Evolutionary conservation across 2,329 filamentous ascomycete genomes (phyloP).

Genomic region (Lasiodiplodia gonubiensis): DNA sequence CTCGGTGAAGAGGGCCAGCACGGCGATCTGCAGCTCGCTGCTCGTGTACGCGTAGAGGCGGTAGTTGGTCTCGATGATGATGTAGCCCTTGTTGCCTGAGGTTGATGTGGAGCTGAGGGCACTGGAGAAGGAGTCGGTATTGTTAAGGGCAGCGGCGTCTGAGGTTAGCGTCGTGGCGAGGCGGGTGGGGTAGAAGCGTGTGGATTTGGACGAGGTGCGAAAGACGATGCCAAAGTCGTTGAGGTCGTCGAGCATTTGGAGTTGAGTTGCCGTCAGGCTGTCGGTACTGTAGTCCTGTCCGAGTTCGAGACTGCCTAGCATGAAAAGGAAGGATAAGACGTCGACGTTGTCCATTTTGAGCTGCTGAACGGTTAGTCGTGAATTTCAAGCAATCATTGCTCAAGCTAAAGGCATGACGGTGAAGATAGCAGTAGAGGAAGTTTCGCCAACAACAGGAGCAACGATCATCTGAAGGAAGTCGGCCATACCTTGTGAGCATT

Average conservation of each 20-base stretch:
- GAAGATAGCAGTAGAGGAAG: not conserved
- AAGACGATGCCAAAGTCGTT: constrained; percentile 94
- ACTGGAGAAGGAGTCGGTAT: constrained; percentile 71
- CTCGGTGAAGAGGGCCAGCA: constrained; percentile 86
- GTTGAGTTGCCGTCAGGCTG: constrained; percentile 79
- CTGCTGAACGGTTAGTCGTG: constrained; percentile 35
- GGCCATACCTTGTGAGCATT: constrained; percentile 58
- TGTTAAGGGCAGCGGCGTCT: constrained; percentile 74
- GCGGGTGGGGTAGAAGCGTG: constrained; percentile 83
- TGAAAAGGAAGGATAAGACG: constrained; percentile 94
- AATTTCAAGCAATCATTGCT: not conserved
- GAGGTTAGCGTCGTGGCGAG: constrained; percentile 91
- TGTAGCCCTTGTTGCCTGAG: constrained; percentile 75
- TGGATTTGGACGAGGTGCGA: constrained; percentile 50
- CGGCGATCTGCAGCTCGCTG: constrained; percentile 90
- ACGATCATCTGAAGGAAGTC: not conserved
- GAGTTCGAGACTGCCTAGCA: constrained; percentile 90
- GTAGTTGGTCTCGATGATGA: constrained; percentile 98
- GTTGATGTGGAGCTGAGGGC: constrained; percentile 57
- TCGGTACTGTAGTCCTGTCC: constrained; percentile 89
- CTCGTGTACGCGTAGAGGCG: constrained; percentile 96
- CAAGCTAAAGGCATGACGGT: not conserved
- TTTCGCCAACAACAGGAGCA: not conserved
- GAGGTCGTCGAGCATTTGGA: constrained; percentile 87
- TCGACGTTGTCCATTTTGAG: constrained; percentile 86